These are phyloP conservation scores for Talaromyces wortmannii DNA, from an alignment of 495 filamentous ascomycete genomes.

Conservation along the genomic window DNA sequence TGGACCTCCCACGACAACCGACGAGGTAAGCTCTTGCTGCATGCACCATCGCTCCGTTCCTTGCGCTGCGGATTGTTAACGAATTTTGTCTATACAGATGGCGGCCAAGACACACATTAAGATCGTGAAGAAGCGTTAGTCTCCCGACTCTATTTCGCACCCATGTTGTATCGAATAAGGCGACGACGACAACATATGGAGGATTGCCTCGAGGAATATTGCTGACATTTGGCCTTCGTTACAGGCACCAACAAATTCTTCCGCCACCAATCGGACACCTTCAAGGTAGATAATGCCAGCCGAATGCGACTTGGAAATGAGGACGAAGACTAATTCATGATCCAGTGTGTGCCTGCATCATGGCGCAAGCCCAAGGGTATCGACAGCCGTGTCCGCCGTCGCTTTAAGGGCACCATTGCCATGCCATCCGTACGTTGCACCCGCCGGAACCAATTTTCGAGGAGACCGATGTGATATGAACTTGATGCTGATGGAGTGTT, in stretches of 20 bases:
- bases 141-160: constrained; percentile 10
- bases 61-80: background rate
- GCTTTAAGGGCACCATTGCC: constrained; percentile 88
- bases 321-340: background rate
- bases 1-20: constrained; percentile 18
- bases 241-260: constrained; percentile 82
- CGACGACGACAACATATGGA: constrained; percentile 4
- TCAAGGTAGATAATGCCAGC: constrained; percentile 40
- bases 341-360: constrained; percentile 59
- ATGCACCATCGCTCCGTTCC: no score
- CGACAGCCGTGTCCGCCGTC: constrained; percentile 83
- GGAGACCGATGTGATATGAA: background rate
- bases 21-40: constrained; percentile 1
- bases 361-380: constrained; percentile 99
- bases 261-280: constrained; percentile 95
- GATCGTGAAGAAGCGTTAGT: constrained; percentile 99
- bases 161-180: background rate
- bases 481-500: constrained; percentile 10
- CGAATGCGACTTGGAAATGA: background rate
- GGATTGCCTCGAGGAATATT: constrained; percentile 6
- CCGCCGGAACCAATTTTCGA: background rate
- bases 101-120: constrained; percentile 98
- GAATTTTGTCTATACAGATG: constrained; percentile 55
- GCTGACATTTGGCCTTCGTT: constrained; percentile 19
- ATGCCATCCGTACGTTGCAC: constrained; percentile 88